A percentile compares a stretch with the other conserved stretches of the same genome.
These are phyloP conservation scores for Termitomyces sp. DNA, from an alignment of 768 basidiomycete genomes.

Conservation along the genomic window DNA sequence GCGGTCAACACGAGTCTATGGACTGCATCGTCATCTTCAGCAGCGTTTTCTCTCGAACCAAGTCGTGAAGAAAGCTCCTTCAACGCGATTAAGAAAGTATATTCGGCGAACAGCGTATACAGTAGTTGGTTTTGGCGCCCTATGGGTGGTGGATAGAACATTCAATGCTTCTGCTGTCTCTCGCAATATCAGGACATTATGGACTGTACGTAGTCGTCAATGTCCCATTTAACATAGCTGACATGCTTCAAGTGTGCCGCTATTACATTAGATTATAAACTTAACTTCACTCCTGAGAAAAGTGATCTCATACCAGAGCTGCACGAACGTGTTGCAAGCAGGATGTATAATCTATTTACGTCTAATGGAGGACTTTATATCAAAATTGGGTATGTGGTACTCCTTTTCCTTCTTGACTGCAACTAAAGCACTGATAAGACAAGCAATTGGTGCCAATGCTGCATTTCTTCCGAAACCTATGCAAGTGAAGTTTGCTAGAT, in stretches of 20 bases:
- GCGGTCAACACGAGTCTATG: background rate
- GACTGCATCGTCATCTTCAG: background rate
- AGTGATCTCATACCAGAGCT: constrained; percentile 70
- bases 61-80: background rate
- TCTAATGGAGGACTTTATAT: constrained; percentile 85
- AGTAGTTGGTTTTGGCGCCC: constrained; percentile 29
- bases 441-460: constrained; percentile 81
- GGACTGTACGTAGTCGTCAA: constrained; percentile 31
- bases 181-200: constrained; percentile 48
- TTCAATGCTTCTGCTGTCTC: constrained; percentile 55
- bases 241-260: constrained; percentile 46
- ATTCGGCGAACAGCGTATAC: constrained; percentile 30
- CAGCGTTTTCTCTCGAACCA: constrained; percentile 1
- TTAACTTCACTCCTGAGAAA: constrained; percentile 75
- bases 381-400: constrained; percentile 53
- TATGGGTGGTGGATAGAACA: constrained; percentile 40
- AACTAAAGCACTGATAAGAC: constrained; percentile 32
- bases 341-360: constrained; percentile 71
- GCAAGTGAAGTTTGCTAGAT: constrained; percentile 71
- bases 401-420: background rate
- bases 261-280: constrained; percentile 80
- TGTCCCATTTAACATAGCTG: background rate
- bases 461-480: constrained; percentile 80
- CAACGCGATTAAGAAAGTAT: constrained; percentile 13
- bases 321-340: constrained; percentile 78